phyloP scores from a whole-genome alignment of 1,139 yeast species.

The Hyphopichia wangnamkhiaoensis region DNA sequence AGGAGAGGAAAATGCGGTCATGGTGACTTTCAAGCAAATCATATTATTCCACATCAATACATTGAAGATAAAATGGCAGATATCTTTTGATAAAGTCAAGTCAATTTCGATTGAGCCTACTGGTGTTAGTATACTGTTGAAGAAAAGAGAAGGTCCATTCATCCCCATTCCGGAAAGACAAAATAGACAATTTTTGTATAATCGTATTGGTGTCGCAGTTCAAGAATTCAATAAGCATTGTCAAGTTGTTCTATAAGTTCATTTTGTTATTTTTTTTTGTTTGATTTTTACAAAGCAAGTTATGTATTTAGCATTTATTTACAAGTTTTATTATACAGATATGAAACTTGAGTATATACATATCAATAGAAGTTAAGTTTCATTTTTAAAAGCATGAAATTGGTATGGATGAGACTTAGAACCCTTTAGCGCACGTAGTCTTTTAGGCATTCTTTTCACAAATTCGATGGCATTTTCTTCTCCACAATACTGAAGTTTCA shows the following conservation, averaged over 20 bases:
- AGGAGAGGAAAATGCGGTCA: conserved; percentile 74
- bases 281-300: too few species aligned
- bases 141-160: conserved; percentile 65
- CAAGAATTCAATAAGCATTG: conserved; percentile 70
- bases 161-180: conserved; percentile 75
- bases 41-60: conserved; percentile 67
- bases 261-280: too few species aligned
- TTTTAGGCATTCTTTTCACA: conserved; percentile 38
- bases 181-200: conserved; percentile 68
- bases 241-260: conserved; percentile 36
- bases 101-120: conserved; percentile 76
- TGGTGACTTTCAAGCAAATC: conserved; percentile 74
- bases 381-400: neutral
- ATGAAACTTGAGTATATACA: conserved; percentile 7
- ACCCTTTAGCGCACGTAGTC: conserved; percentile 15
- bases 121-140: conserved; percentile 71
- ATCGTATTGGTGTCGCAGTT: conserved; percentile 78
- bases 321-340: neutral
- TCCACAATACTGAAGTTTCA: conserved; percentile 58
- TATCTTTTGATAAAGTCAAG: conserved; percentile 59
- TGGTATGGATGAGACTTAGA: neutral
- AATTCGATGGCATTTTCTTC: conserved; percentile 48
- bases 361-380: conserved; percentile 5
- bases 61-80: conserved; percentile 65
- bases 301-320: neutral